These are phyloP conservation scores for Orbilia blumenaviensis DNA, from an alignment of 2,329 filamentous ascomycete genomes.

Conservation along the genomic window DNA sequence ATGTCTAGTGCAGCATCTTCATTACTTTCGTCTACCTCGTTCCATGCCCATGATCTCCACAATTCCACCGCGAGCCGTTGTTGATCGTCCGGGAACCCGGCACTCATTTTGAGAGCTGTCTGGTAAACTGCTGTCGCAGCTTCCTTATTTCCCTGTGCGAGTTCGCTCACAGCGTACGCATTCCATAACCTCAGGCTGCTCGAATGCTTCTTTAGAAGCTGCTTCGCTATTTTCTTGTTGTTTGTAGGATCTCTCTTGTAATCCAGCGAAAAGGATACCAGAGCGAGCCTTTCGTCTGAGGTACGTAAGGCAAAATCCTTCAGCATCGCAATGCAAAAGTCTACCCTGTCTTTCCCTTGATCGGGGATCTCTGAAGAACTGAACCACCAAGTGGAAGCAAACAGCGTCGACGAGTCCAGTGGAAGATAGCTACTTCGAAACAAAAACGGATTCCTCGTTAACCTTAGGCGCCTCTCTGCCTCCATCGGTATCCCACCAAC, in stretches of 20 bases:
- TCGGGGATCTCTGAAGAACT: constrained; percentile 60
- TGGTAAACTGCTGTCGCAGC: constrained; percentile 72
- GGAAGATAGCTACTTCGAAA: constrained; percentile 61
- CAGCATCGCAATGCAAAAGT: constrained; percentile 33
- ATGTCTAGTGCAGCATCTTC: constrained; percentile 54
- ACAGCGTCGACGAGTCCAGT: constrained; percentile 67
- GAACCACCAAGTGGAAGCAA: constrained; percentile 66
- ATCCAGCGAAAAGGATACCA: constrained; percentile 66
- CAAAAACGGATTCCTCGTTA: constrained; percentile 57
- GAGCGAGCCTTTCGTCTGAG: constrained; percentile 68
- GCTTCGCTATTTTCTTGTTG: constrained; percentile 76
- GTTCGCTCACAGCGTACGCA: constrained; percentile 78
- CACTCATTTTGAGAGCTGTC: constrained; percentile 71
- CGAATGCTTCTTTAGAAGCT: constrained; percentile 74
- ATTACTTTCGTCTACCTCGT: constrained; percentile 60
- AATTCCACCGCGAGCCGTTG: constrained; percentile 63
- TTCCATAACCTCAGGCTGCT: constrained; percentile 77
- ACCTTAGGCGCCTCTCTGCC: constrained; percentile 53
- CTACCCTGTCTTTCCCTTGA: neutral
- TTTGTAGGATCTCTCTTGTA: constrained; percentile 56
- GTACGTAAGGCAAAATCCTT: constrained; percentile 55
- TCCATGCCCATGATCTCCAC: constrained; percentile 74
- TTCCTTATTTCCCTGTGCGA: constrained; percentile 67
- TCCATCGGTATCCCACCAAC: constrained; percentile 56
- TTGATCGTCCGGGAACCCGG: constrained; percentile 60